Evolutionary conservation across 2,329 filamentous ascomycete species (phyloP).

Genomic region (Bipolaris oryzae): DNA sequence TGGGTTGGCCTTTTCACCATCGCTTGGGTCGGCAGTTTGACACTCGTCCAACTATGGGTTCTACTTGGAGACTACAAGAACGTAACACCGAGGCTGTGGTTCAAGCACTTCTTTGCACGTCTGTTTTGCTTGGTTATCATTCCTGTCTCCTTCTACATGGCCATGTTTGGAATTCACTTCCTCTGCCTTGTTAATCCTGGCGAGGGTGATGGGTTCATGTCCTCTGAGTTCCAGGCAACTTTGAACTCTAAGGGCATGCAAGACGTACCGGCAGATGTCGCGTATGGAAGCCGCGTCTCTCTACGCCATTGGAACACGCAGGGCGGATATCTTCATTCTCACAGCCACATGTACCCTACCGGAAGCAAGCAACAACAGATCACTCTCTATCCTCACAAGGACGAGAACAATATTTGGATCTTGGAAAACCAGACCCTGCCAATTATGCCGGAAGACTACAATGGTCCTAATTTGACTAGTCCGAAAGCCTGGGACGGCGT

Average conservation of each 20-base stretch:
- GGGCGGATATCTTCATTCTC: conserved; percentile 95
- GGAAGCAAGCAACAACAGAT: conserved; percentile 99
- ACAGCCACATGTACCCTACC: conserved; percentile 94
- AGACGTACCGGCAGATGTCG: conserved; percentile 89
- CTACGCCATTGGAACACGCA: conserved; percentile 97
- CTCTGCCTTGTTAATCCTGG: conserved; percentile 90
- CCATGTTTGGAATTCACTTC: conserved; percentile 98
- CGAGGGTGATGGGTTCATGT: conserved; percentile 99
- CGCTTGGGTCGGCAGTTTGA: conserved; percentile 94
- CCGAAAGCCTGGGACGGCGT: conserved; percentile 82
- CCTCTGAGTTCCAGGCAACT: conserved; percentile 97
- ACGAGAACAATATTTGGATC: conserved; percentile 95
- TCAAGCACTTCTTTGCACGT: conserved; percentile 93
- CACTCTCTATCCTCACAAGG: conserved; percentile 97
- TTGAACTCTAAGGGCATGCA: conserved; percentile 97
- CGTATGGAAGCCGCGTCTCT: conserved; percentile 82
- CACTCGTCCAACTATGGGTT: conserved; percentile 91
- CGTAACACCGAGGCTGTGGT: conserved; percentile 82
- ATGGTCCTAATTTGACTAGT: conserved; percentile 79
- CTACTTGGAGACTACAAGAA: conserved; percentile 86
- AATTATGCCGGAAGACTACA: conserved; percentile 67
- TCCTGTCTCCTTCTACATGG: conserved; percentile 88
- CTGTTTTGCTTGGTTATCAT: conserved; percentile 91
- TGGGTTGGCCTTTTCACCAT: conserved; percentile 99
- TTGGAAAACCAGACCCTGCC: conserved; percentile 92